Percentiles rank a stretch among this genome's conserved stretches.
Conservation (phyloP, 352 stramenopile species). For the Achlya hypogyna region DNA sequence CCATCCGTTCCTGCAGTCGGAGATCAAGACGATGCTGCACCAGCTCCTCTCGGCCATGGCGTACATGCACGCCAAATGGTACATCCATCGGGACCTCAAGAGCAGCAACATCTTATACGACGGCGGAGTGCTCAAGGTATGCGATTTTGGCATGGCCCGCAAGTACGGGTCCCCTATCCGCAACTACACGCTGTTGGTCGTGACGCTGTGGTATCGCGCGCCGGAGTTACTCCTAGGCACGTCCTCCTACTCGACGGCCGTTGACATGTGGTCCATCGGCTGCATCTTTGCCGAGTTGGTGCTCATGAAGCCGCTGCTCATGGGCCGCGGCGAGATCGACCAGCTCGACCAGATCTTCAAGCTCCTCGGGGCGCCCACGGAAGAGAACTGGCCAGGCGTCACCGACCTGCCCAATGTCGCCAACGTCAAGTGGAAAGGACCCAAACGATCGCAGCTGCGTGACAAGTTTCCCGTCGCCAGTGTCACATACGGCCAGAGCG, state of each 20-base stretch:
- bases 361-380: slow-evolving; percentile 84
- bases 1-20: slow-evolving; percentile 63
- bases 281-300: slow-evolving; percentile 97
- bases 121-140: slow-evolving; percentile 71
- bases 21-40: slow-evolving; percentile 92
- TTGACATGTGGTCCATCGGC: slow-evolving; percentile 96
- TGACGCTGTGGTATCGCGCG: slow-evolving; percentile 86
- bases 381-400: slow-evolving; percentile 85
- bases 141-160: slow-evolving; percentile 77
- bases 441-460: slow-evolving; percentile 49
- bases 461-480: slow-evolving; percentile 73
- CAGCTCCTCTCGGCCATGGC: slow-evolving; percentile 84
- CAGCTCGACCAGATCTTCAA: slow-evolving; percentile 96
- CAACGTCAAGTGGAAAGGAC: slow-evolving; percentile 56
- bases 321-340: slow-evolving; percentile 90
- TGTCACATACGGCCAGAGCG: slow-evolving; percentile 41
- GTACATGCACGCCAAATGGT: slow-evolving; percentile 90
- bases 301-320: slow-evolving; percentile 87
- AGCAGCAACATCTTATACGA: slow-evolving; percentile 96
- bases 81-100: slow-evolving; percentile 96
- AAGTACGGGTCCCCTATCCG: slow-evolving; percentile 73
- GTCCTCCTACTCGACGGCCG: slow-evolving; percentile 86
- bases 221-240: slow-evolving; percentile 90
- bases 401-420: slow-evolving; percentile 42
- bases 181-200: slow-evolving; percentile 86